These are phyloP conservation scores for Secale cereale DNA, from an alignment of 176 grass and related monocot genomes.

Conservation along the genomic window DNA sequence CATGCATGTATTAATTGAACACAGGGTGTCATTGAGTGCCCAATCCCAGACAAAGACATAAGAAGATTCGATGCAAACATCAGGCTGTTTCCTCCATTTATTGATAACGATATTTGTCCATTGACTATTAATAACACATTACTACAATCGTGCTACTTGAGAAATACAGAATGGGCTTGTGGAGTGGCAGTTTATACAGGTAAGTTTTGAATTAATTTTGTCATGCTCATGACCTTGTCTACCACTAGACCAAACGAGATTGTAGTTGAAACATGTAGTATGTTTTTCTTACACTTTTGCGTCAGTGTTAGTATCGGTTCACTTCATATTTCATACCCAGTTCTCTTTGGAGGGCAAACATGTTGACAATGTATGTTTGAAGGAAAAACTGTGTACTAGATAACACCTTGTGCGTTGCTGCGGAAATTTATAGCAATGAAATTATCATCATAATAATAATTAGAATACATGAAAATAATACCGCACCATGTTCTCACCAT, in stretches of 20 bases:
- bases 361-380: background rate
- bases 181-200: conserved; percentile 97
- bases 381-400: background rate
- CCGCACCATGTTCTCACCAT: too few relatives aligned
- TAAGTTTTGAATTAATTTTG: conserved; percentile 18
- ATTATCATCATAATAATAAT: too few relatives aligned
- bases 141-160: conserved; percentile 95
- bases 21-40: conserved; percentile 95
- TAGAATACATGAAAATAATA: too few relatives aligned
- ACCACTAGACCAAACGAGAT: background rate
- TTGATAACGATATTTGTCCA: conserved; percentile 85
- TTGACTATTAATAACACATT: conserved; percentile 93
- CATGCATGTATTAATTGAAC: conserved; percentile 39
- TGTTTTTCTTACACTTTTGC: background rate
- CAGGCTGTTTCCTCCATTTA: conserved; percentile 95
- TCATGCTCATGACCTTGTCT: background rate
- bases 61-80: conserved; percentile 98
- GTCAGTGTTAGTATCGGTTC: background rate
- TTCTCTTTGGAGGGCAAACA: background rate
- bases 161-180: conserved; percentile 99
- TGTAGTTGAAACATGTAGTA: conserved; percentile 10
- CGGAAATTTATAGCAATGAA: too few relatives aligned
- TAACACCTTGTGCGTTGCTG: too few relatives aligned
- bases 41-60: conserved; percentile 89
- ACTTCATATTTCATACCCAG: too few relatives aligned